Conservation (phyloP, 345 rosid species). For the Bruguiera parviflora region DNA sequence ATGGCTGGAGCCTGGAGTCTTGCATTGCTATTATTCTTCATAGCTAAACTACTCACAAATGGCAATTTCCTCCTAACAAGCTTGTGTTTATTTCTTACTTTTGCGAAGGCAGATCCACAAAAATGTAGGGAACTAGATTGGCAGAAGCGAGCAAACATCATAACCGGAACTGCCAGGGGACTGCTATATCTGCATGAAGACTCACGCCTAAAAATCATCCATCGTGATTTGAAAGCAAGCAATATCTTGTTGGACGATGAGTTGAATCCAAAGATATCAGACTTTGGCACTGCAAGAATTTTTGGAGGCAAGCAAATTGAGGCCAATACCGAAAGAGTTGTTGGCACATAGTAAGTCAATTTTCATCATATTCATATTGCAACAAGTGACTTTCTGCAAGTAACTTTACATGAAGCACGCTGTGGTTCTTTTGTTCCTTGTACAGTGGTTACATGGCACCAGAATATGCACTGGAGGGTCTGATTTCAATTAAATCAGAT, state of each 20-base stretch:
- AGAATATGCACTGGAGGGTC: conserved; percentile 45
- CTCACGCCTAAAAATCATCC: conserved; percentile 49
- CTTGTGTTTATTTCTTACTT: background rate
- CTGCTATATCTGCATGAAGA: conserved; percentile 52
- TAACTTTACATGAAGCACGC: conserved; percentile 9
- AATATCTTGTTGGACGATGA: conserved; percentile 48
- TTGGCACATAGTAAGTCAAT: conserved; percentile 47
- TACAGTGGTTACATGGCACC: too few species aligned
- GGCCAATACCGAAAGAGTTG: conserved; percentile 49
- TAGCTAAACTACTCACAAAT: too few species aligned
- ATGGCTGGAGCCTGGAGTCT: too few species aligned
- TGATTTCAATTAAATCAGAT: conserved; percentile 46
- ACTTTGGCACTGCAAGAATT: conserved; percentile 55
- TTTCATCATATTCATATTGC: background rate
- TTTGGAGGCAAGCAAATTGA: conserved; percentile 47
- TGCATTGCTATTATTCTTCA: too few species aligned
- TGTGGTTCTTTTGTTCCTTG: background rate
- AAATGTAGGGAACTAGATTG: conserved; percentile 37
- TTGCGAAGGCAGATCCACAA: conserved; percentile 26
- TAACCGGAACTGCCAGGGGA: conserved; percentile 43
- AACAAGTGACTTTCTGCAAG: background rate
- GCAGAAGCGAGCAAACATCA: conserved; percentile 38
- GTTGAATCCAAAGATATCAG: conserved; percentile 53
- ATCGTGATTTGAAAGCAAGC: conserved; percentile 49
- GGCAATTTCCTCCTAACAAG: too few species aligned